Base-by-base conservation (phyloP, 768 basidiomycete genomes). In the Hirschioporus abietinus region DNA sequence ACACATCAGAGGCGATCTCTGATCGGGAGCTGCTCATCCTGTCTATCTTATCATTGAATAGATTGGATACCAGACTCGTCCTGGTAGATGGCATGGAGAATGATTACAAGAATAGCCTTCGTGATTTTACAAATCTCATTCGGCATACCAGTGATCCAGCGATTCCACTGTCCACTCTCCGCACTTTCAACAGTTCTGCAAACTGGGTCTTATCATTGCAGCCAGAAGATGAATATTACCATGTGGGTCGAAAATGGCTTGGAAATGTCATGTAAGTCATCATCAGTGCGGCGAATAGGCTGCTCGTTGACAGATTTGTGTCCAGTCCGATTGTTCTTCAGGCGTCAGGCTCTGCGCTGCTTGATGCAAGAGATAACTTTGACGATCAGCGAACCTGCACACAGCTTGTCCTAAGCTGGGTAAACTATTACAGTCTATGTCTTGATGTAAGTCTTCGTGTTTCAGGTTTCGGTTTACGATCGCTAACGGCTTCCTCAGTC, bases 21-120 rank as follows among this genome's bases (percentile, higher is more conserved):
- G 91, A 92, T 68, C 80, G 85, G 57, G 92, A 94, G 69, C 79
- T 92, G 18, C 80, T 95, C 9, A 76, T 91, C 10, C 79, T 93
- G 1, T 85, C 84, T 4, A 82, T 92, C n/a, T 77, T 92, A 9
- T 81, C 89, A 0, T 77, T 93, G 34, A 93, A 88, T 88, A 83
- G 90, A 23, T 73, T 81, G 1, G 81, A 83, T 60, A 80, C 83
- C 0, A 68, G 76, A 26, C 91, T 90, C 76, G 85, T 84, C 67
- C 76, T 86, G 65, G 78, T 80, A 27, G 81, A 80, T 7, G 73
- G 84, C 35, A 76, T 75, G 0, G 71, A 78, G 1, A 73, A 75
- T 1, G 80, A 84, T 10, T 74, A 83, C 25, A 76, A 80, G 0
- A 73, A 78, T 10, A 88, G 86, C 86, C 73, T 82, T 25, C 74